Conservation (phyloP, 768 basidiomycete species). For the Pleurotus djamor region DNA sequence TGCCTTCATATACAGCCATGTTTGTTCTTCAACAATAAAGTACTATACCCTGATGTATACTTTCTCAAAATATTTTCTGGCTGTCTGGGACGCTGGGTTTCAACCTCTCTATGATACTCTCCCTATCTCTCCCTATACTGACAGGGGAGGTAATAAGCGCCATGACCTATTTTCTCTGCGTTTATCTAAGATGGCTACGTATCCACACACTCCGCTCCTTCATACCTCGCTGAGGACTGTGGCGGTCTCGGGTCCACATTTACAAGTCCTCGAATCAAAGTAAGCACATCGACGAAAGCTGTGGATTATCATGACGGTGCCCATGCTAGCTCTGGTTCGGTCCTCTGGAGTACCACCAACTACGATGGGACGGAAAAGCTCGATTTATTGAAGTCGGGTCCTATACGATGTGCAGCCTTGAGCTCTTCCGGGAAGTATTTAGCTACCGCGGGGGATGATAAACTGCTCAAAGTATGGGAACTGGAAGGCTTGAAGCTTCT, state of each 20-base stretch:
- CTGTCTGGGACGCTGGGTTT: no score
- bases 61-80: no score
- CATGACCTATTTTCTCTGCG: not conserved
- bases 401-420: constrained; percentile 57
- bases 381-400: constrained; percentile 43
- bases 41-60: not conserved
- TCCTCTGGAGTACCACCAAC: constrained; percentile 42
- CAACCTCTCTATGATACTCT: no score
- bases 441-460: constrained; percentile 76
- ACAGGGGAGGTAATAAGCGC: no score
- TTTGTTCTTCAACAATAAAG: constrained; percentile 21
- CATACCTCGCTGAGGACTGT: constrained; percentile 29
- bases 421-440: constrained; percentile 44
- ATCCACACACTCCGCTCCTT: constrained; percentile 51
- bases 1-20: constrained; percentile 27
- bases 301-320: not conserved
- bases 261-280: constrained; percentile 57
- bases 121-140: no score
- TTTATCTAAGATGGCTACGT: constrained; percentile 29
- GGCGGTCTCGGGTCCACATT: constrained; percentile 57
- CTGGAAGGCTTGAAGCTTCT: constrained; percentile 52
- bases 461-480: constrained; percentile 74
- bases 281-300: constrained; percentile 27
- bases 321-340: constrained; percentile 47
- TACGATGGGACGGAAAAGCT: constrained; percentile 26